Evolutionary conservation across 495 filamentous ascomycete genomes (phyloP).

Genomic region (Neurospora sp.): DNA sequence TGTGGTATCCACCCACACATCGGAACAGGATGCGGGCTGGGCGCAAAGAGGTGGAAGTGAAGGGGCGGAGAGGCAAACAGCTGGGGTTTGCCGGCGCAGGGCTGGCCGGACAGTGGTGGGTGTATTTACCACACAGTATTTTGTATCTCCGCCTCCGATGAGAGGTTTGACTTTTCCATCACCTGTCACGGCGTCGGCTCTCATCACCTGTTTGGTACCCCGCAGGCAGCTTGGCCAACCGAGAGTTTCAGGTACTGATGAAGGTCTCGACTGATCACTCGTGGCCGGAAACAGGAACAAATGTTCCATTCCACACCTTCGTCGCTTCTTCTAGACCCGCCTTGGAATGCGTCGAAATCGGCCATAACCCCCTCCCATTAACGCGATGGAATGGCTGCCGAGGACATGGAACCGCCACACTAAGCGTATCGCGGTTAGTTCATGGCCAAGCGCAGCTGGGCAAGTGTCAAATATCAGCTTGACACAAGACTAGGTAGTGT

Average conservation of each 20-base stretch:
- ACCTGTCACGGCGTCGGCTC: background rate
- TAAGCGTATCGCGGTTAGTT: background rate
- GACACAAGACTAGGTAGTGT: background rate
- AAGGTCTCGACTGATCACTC: background rate
- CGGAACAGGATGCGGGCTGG: background rate
- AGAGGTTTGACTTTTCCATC: background rate
- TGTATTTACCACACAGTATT: background rate
- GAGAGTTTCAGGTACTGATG: background rate
- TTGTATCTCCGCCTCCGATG: background rate
- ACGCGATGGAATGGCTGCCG: background rate
- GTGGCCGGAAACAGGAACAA: background rate
- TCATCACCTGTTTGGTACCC: background rate
- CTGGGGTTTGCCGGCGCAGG: background rate
- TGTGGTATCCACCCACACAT: background rate
- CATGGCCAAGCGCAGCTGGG: background rate
- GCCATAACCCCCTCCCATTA: background rate
- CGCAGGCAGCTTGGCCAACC: background rate
- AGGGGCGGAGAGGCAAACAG: background rate
- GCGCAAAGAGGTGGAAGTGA: background rate
- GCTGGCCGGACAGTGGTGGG: background rate
- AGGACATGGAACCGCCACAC: background rate
- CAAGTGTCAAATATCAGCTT: background rate
- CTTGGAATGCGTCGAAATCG: too few species aligned
- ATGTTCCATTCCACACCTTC: background rate
- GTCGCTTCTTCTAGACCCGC: background rate